Base-by-base conservation (phyloP, 164 flowering plant species). In the Umbellularia californica region DNA sequence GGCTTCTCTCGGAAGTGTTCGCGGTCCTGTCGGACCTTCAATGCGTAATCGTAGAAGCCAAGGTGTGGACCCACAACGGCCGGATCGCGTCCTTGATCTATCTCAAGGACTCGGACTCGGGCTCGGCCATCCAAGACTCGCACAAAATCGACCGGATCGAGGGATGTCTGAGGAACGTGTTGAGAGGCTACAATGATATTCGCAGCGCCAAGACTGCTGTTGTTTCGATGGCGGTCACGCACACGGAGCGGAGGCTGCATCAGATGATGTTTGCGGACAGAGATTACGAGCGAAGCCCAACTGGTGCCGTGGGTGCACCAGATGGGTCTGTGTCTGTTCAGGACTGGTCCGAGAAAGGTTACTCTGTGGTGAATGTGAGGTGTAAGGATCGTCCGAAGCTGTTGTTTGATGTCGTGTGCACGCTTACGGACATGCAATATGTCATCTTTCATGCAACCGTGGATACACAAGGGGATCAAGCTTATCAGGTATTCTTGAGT, bases 241-340 rank as follows among this genome's bases (percentile, higher is more conserved):
- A 88, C 73, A 85, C 86, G 65, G 97, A 88, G 35, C 83, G 99
- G 78, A 85, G 98, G 77, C 81, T 95, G 51, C 99, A 95, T 77
- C 99, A 93, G 77, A 90, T 93, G 75, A 95, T 95, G 99, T 88
- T 89, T 77, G 97, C 90, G 1, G 97, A 93, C 70, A 81, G 99
- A 27, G 98, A 93, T 79, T 93, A 92, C 74, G 96, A 89, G 71
- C 28, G 78, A 67, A 74, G 71, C 14, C 35, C 77, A 0, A 55
- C 33, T 1, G 69, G 13, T 27, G 70, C 68, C 25, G 25, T 2
- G 30, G 25, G 35, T 35, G 41, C 24, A 13, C 58, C 1, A n/a
- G 20, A 22, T 10, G 67, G 7, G 3, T 4, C 17, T 23, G 83
- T 77, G 2, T 76, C 77, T 4, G 81, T 80, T 50, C 81, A 75